Percentiles rank a stretch among this genome's conserved stretches.
phyloP scores from a whole-genome alignment of 768 basidiomycete species.

The Trametes coccinea region DNA sequence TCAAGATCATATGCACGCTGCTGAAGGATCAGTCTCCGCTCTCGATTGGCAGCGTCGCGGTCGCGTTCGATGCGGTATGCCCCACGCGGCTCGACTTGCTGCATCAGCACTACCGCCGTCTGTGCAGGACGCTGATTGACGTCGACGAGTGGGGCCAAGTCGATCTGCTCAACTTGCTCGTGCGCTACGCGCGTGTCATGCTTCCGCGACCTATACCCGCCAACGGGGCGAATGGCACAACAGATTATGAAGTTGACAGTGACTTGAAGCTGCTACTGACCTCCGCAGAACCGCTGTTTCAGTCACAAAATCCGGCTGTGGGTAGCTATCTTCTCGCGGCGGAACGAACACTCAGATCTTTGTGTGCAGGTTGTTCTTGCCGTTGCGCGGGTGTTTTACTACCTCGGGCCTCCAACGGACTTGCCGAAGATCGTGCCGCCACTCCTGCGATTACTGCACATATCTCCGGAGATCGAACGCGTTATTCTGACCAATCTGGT shows the following conservation, averaged over 20 bases:
- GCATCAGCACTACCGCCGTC: conserved; percentile 83
- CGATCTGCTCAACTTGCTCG: conserved; percentile 71
- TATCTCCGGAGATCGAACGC: conserved; percentile 71
- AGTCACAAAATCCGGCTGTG: conserved; percentile 87
- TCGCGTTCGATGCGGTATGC: conserved; percentile 86
- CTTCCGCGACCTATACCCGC: conserved; percentile 58
- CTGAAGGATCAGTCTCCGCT: conserved; percentile 81
- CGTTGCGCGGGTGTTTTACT: conserved; percentile 71
- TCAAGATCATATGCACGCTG: conserved; percentile 63
- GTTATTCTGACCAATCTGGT: conserved; percentile 73
- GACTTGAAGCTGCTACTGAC: conserved; percentile 77
- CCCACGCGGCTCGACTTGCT: conserved; percentile 85
- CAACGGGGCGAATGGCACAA: conserved; percentile 27
- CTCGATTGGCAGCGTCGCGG: conserved; percentile 81
- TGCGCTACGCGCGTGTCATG: conserved; percentile 85
- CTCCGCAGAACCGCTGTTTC: conserved; percentile 74
- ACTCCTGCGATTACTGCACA: conserved; percentile 68
- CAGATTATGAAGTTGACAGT: conserved; percentile 64
- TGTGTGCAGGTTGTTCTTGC: conserved; percentile 72
- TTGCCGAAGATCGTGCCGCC: conserved; percentile 64
- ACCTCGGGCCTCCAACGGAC: conserved; percentile 60
- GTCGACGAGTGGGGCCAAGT: conserved; percentile 98
- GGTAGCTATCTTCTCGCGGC: conserved; percentile 27
- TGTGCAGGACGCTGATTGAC: conserved; percentile 84
- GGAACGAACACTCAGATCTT: background rate